Percentiles rank a stretch among this genome's conserved stretches.
phyloP scores from a whole-genome alignment of 345 rosid genomes.

The Rhodamnia rubescens region DNA sequence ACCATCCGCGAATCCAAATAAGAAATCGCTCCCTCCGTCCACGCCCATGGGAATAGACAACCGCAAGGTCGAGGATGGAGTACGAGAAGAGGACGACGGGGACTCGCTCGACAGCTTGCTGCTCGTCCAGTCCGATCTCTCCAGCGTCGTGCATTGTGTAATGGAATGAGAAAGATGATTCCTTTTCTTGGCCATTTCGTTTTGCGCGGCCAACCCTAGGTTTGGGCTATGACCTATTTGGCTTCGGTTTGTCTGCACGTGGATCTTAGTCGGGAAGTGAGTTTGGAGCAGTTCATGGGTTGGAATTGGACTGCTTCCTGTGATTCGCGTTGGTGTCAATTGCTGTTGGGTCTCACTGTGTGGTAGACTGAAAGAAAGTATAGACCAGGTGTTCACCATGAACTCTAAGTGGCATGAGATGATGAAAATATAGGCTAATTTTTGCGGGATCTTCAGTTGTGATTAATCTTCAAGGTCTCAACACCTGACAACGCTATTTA shows the following conservation, averaged over 20 bases:
- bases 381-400: not conserved
- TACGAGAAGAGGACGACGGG: not conserved
- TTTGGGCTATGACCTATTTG: not conserved
- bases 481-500: not conserved
- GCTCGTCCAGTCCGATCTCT: slow-evolving; percentile 59
- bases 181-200: not conserved
- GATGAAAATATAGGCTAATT: not conserved
- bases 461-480: not conserved
- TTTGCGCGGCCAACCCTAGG: not conserved
- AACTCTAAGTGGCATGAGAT: not conserved
- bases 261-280: not conserved
- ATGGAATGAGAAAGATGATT: not conserved
- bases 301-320: not conserved
- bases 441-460: not conserved
- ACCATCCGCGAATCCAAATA: slow-evolving; percentile 3
- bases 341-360: not conserved
- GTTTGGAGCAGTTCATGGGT: not conserved
- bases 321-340: not conserved
- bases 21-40: slow-evolving; percentile 5
- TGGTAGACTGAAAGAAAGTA: not conserved
- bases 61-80: not conserved
- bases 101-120: slow-evolving; percentile 45
- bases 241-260: not conserved
- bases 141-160: slow-evolving; percentile 56
- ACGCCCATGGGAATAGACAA: not conserved